Evolutionary conservation across 2,329 filamentous ascomycete species (phyloP).

Genomic region (Pseudonectria buxi): DNA sequence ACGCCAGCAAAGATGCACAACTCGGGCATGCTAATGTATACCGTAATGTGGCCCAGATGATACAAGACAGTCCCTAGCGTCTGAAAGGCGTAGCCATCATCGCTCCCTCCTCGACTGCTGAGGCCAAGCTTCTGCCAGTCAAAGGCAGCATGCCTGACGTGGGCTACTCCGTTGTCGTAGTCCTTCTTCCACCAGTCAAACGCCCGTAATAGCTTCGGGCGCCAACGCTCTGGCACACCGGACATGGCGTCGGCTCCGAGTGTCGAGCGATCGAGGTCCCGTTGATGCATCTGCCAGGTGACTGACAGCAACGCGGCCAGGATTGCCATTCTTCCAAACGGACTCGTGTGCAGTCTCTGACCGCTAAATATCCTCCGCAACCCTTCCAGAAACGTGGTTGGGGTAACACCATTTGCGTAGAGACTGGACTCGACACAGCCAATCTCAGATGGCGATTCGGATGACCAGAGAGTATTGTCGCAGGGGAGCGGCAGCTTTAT

Average conservation of each 20-base stretch:
- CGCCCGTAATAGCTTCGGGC: constrained; percentile 18
- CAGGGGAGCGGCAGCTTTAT: constrained; percentile 23
- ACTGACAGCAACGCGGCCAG: constrained; percentile 19
- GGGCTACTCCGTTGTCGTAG: constrained; percentile 21
- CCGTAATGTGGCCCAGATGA: constrained; percentile 22
- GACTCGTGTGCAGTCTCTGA: constrained; percentile 20
- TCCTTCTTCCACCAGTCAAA: constrained; percentile 26
- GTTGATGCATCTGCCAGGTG: constrained; percentile 23
- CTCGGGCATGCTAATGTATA: constrained; percentile 24
- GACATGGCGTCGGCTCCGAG: constrained; percentile 19
- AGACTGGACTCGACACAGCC: constrained; percentile 23
- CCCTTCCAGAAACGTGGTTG: constrained; percentile 21
- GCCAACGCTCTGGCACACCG: constrained; percentile 22
- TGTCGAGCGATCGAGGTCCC: constrained; percentile 20
- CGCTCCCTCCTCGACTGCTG: constrained; percentile 19
- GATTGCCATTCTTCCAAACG: constrained; percentile 20
- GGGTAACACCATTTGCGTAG: constrained; percentile 21
- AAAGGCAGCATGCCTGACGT: constrained; percentile 21
- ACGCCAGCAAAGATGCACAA: constrained; percentile 23
- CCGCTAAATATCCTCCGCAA: constrained; percentile 20
- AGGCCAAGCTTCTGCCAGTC: constrained; percentile 21
- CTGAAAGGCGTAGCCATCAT: constrained; percentile 22
- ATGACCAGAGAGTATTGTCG: constrained; percentile 23
- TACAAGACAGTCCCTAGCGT: constrained; percentile 21
- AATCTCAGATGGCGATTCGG: constrained; percentile 22